Conservation (phyloP, 2,329 filamentous ascomycete genomes). For the Rutstroemia sydowiana region DNA sequence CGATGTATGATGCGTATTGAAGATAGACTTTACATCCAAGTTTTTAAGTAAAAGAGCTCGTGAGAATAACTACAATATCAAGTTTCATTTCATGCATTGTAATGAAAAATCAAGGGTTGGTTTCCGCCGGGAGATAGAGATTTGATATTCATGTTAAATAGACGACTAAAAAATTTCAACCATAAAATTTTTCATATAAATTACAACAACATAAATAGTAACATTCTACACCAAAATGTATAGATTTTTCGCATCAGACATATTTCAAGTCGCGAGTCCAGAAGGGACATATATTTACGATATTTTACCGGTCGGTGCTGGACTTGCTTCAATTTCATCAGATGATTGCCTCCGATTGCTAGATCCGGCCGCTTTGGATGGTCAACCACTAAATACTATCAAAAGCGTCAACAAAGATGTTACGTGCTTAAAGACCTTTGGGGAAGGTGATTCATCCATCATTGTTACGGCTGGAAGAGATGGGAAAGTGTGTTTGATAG, state of each 20-base stretch:
- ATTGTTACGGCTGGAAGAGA: slow-evolving; percentile 67
- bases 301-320: slow-evolving; percentile 28
- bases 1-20: no score
- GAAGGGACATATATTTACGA: slow-evolving; percentile 37
- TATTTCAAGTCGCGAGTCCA: slow-evolving; percentile 24
- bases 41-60: no score
- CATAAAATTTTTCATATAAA: not conserved
- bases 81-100: not conserved
- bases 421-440: slow-evolving; percentile 52
- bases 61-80: no score
- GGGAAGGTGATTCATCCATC: slow-evolving; percentile 37
- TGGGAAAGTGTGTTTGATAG: slow-evolving; percentile 59
- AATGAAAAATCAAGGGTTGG: not conserved
- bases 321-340: slow-evolving; percentile 49
- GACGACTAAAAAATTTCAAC: not conserved
- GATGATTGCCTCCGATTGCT: slow-evolving; percentile 64
- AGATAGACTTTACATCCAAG: no score
- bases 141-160: not conserved
- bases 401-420: slow-evolving; percentile 53
- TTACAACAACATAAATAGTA: slow-evolving; percentile 2
- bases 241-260: slow-evolving; percentile 18
- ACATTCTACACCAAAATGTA: slow-evolving; percentile 26
- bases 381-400: slow-evolving; percentile 42
- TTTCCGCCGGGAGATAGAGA: no score
- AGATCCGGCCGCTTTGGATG: slow-evolving; percentile 48